Conservation (phyloP, 257 asterid genomes). For the Paraleonurus japonicus region DNA sequence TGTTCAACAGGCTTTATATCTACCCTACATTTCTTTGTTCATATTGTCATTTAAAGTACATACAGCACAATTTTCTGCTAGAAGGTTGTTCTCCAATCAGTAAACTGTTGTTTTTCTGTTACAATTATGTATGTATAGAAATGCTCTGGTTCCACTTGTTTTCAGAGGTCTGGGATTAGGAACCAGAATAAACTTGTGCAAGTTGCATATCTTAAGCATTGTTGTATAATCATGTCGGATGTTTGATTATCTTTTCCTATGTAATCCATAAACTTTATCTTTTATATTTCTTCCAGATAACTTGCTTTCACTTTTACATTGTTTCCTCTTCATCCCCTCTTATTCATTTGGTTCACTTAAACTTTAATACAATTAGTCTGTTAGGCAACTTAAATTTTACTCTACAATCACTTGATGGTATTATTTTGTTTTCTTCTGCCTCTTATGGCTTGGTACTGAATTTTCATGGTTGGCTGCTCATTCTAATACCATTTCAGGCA, state of each 20-base stretch:
- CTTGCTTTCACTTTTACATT: background rate
- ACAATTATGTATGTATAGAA: background rate
- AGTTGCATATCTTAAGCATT: background rate
- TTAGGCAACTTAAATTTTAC: background rate
- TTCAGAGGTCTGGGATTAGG: background rate
- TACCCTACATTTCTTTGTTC: background rate
- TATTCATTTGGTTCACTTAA: constrained; percentile 1
- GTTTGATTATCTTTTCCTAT: background rate
- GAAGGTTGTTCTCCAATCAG: background rate
- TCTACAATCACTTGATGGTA: background rate
- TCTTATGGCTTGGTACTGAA: background rate
- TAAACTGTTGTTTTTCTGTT: background rate
- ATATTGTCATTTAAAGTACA: background rate
- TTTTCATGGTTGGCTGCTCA: background rate
- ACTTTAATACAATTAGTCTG: background rate
- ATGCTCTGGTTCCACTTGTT: background rate
- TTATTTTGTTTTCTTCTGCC: constrained; percentile 11
- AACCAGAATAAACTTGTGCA: background rate
- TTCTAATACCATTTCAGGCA: background rate
- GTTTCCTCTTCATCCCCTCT: background rate
- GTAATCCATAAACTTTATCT: background rate
- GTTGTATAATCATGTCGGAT: background rate
- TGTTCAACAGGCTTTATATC: background rate
- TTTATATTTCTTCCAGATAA: constrained; percentile 4
- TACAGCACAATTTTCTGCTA: background rate